Evolutionary conservation across 305 asterid species (phyloP).

Genomic region (Fraxinus xanthoxyloides): DNA sequence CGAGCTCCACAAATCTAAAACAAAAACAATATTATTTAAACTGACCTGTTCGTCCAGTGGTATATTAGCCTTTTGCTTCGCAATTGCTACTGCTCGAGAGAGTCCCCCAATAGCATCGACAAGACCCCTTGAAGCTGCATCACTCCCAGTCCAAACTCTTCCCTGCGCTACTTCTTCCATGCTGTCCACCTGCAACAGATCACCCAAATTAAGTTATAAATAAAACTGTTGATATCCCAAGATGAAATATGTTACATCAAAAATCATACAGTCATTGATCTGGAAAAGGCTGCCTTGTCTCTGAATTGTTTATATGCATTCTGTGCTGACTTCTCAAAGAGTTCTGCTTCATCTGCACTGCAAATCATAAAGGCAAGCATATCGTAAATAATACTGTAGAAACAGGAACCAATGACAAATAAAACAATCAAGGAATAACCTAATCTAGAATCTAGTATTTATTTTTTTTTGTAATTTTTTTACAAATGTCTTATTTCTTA

Average conservation of each 20-base stretch:
- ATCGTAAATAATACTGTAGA: background rate
- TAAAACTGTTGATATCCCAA: background rate
- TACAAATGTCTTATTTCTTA: background rate
- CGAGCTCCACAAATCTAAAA: conserved; percentile 5
- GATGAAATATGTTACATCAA: conserved; percentile 21
- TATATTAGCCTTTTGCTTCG: conserved; percentile 80
- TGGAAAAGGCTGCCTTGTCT: conserved; percentile 86
- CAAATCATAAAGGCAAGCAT: conserved; percentile 20
- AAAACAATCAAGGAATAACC: background rate
- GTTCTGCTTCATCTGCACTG: conserved; percentile 86
- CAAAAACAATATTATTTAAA: conserved; percentile 11
- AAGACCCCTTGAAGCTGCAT: conserved; percentile 78
- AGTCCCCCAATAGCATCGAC: conserved; percentile 88
- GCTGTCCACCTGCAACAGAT: conserved; percentile 54
- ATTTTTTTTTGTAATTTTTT: background rate
- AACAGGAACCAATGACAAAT: background rate
- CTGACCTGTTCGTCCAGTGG: conserved; percentile 72
- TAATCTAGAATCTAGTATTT: background rate
- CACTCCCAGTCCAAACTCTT: conserved; percentile 91
- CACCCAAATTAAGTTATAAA: conserved; percentile 18
- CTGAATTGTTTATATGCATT: conserved; percentile 72
- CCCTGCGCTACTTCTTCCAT: conserved; percentile 98
- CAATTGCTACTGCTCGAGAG: conserved; percentile 85
- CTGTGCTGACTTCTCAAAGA: conserved; percentile 79
- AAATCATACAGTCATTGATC: conserved; percentile 79